Base-by-base conservation (phyloP, 2,329 filamentous ascomycete species). In the Zopfia rhizophila region DNA sequence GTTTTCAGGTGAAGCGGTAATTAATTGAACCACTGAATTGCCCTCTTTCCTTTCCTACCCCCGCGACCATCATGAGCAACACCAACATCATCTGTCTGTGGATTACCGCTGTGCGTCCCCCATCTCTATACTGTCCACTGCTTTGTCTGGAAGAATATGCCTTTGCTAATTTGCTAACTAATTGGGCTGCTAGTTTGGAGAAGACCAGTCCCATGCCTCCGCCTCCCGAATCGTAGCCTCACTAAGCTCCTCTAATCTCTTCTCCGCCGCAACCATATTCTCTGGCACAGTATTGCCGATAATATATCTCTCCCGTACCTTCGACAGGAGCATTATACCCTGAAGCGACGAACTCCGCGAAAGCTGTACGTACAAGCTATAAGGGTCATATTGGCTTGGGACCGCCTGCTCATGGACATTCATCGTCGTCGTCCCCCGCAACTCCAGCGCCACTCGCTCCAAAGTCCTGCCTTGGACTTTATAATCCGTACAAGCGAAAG, bases 201-300 rank as follows among this genome's bases (percentile, higher is more conserved):
- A 33, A 4, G n/a, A 18, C 23, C 36, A 38, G 10, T 10, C 22
- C 36, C 23, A 27, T 13, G 22, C 21, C 36, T 29, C 22, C 36
- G 36, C 36, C 24, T 38, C 36, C 30, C n/a, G 32, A 36, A 36
- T 36, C 19, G 32, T 22, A 7, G 36, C 36, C 22, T 38, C 23
- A 24, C n/a, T 38, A 6, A 27, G 36, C 36, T 27, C 36, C 28
- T 40, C 38, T 19, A 40, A 22, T 28, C 38, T 31, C 38, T 14
- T 31, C 38, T 40, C 38, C 25, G 38, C 38, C 25, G 38, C 38
- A 21, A 31, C 38, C 27, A 40, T 40, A 16, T 31, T 31, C 25
- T 30, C 25, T 30, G 27, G 27, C 16, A 40, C 38, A 3, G 25
- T 40, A 19, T 40, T 40, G 10, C 38, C 19, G n/a, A 40, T 11